Conservation (phyloP, 768 basidiomycete genomes). For the Strobilomyces echinocephalus region DNA sequence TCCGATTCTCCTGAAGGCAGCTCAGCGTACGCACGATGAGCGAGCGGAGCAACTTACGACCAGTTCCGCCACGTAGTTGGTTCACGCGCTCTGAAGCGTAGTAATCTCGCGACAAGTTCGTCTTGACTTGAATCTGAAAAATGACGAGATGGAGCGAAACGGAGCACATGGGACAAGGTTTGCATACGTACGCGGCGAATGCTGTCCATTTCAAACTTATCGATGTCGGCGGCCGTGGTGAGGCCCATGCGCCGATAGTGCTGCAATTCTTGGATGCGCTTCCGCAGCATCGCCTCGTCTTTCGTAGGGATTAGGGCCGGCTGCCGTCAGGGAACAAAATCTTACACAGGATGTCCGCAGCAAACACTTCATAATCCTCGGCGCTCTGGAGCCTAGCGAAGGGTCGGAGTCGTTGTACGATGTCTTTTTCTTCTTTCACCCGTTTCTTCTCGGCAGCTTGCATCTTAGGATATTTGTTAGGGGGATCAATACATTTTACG, state of each 20-base stretch:
- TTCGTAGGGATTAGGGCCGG: neutral
- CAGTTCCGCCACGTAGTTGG: slow-evolving; percentile 43
- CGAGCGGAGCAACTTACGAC: slow-evolving; percentile 44
- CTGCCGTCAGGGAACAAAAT: neutral
- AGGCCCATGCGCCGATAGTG: slow-evolving; percentile 85
- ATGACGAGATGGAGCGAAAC: neutral
- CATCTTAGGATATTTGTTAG: slow-evolving; percentile 48
- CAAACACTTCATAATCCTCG: slow-evolving; percentile 85
- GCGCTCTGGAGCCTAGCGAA: slow-evolving; percentile 89
- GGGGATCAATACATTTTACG: neutral
- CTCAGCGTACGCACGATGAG: neutral
- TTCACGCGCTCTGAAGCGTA: slow-evolving; percentile 47
- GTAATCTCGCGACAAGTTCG: slow-evolving; percentile 52
- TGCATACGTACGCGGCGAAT: slow-evolving; percentile 57
- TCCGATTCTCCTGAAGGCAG: slow-evolving; percentile 38
- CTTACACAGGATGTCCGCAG: slow-evolving; percentile 87
- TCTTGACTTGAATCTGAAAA: slow-evolving; percentile 57
- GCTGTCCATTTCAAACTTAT: slow-evolving; percentile 78
- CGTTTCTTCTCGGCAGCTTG: slow-evolving; percentile 90
- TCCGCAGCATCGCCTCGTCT: slow-evolving; percentile 88
- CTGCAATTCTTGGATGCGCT: slow-evolving; percentile 87
- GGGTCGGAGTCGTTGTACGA: slow-evolving; percentile 81
- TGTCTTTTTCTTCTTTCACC: slow-evolving; percentile 85
- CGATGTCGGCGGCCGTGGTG: slow-evolving; percentile 80
- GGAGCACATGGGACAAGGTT: neutral